Percentiles rank a stretch among this genome's conserved stretches.
phyloP scores from a whole-genome alignment of 2,329 filamentous ascomycete species.

The Aurifilum marmelostoma region DNA sequence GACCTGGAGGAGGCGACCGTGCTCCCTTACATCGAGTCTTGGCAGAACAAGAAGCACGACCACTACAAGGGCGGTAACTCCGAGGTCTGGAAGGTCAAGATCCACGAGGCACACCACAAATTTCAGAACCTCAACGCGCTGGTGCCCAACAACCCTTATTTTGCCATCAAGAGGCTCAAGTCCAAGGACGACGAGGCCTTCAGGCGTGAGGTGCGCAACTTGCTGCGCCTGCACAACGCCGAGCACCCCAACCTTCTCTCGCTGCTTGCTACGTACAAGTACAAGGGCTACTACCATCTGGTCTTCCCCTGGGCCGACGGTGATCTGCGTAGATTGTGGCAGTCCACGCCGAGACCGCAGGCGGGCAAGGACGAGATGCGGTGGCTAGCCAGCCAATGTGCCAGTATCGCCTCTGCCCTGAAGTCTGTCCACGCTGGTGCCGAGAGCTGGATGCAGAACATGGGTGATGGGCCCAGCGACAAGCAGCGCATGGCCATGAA shows the following conservation, averaged over 20 bases:
- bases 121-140: slow-evolving; percentile 25
- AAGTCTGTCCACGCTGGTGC: slow-evolving; percentile 29
- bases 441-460: slow-evolving; percentile 26
- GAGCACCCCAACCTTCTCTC: slow-evolving; percentile 30
- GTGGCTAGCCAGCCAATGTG: slow-evolving; percentile 29
- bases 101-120: slow-evolving; percentile 28
- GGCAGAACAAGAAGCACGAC: slow-evolving; percentile 26
- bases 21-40: slow-evolving; percentile 27
- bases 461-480: slow-evolving; percentile 20
- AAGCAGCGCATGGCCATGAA: slow-evolving; percentile 28
- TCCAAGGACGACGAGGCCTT: slow-evolving; percentile 30
- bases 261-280: slow-evolving; percentile 30
- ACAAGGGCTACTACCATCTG: slow-evolving; percentile 29
- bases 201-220: slow-evolving; percentile 28
- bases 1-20: slow-evolving; percentile 27
- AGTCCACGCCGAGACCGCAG: slow-evolving; percentile 27
- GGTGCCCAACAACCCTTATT: slow-evolving; percentile 27
- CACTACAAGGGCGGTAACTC: slow-evolving; percentile 31
- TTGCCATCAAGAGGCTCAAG: slow-evolving; percentile 29
- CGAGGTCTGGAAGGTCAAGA: slow-evolving; percentile 30
- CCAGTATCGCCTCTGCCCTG: slow-evolving; percentile 28
- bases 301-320: slow-evolving; percentile 30
- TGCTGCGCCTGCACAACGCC: slow-evolving; percentile 27
- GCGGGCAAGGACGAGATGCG: slow-evolving; percentile 28
- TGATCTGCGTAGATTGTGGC: slow-evolving; percentile 29